Conservation (phyloP, 1,139 yeast genomes). For the Taphrina betulina region DNA sequence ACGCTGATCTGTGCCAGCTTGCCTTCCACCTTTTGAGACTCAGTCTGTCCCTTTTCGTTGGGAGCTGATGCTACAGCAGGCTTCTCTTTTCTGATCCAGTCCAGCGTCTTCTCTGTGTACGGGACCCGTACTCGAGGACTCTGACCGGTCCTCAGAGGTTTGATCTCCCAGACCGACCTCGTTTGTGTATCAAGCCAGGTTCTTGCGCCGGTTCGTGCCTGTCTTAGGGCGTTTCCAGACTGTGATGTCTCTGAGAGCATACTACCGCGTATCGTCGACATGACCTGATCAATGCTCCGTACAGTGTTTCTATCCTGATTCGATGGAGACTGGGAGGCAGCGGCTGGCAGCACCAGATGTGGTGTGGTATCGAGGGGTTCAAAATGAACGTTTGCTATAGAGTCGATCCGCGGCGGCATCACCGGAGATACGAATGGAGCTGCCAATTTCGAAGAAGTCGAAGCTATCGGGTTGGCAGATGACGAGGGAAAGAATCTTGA, state of each 20-base stretch:
- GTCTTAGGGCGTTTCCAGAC: background rate
- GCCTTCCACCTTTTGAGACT: background rate
- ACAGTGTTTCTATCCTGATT: background rate
- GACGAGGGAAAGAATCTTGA: slow-evolving; percentile 25
- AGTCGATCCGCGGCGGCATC: slow-evolving; percentile 7
- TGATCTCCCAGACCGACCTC: slow-evolving; percentile 23
- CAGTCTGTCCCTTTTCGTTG: background rate
- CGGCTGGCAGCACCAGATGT: background rate
- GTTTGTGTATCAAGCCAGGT: slow-evolving; percentile 23
- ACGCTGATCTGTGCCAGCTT: background rate
- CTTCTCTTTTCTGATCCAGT: slow-evolving; percentile 8
- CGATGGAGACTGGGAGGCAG: background rate
- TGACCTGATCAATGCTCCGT: background rate
- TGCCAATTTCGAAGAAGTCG: background rate
- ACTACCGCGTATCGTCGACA: background rate
- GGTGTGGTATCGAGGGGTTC: slow-evolving; percentile 3
- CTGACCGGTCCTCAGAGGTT: slow-evolving; percentile 5
- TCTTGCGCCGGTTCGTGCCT: background rate
- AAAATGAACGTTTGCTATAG: background rate
- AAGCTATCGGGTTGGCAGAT: background rate
- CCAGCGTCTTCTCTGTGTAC: slow-evolving; percentile 4
- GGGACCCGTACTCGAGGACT: slow-evolving; percentile 13
- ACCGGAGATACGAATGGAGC: slow-evolving; percentile 13
- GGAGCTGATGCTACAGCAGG: background rate
- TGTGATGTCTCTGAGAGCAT: background rate